Percentiles rank a stretch among this genome's conserved stretches.
These are phyloP conservation scores for Atkinsonella hypoxylon DNA, from an alignment of 2,329 filamentous ascomycete genomes.

Conservation along the genomic window DNA sequence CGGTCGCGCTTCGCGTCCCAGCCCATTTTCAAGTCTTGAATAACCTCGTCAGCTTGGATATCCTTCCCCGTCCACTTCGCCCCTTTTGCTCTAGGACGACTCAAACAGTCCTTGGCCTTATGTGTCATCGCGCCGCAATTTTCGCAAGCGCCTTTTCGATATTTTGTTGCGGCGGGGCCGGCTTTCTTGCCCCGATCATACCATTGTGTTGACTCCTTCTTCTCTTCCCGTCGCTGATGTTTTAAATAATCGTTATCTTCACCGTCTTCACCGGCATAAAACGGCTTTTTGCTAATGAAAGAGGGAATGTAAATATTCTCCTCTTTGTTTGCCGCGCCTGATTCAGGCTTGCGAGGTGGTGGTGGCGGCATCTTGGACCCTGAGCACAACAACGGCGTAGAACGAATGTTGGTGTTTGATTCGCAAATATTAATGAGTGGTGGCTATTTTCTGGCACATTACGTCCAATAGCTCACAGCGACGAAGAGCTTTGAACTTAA, in stretches of 20 bases:
- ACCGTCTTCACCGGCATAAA: constrained; percentile 76
- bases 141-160: constrained; percentile 93
- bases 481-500: not conserved
- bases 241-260: constrained; percentile 81
- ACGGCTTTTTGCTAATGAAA: constrained; percentile 96
- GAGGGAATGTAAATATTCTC: constrained; percentile 97
- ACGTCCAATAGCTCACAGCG: not conserved
- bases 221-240: constrained; percentile 63
- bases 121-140: constrained; percentile 98
- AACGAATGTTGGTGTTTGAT: not conserved
- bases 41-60: constrained; percentile 82
- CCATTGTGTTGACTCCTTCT: constrained; percentile 70
- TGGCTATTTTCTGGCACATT: not conserved
- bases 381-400: not conserved
- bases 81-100: constrained; percentile 75
- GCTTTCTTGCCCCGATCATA: constrained; percentile 80
- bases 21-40: constrained; percentile 75
- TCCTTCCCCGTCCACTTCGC: constrained; percentile 87
- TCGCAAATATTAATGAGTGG: not conserved
- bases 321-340: constrained; percentile 52
- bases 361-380: constrained; percentile 12
- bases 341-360: constrained; percentile 22
- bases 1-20: constrained; percentile 97
- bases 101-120: constrained; percentile 87
- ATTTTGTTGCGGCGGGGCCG: constrained; percentile 87